Evolutionary conservation across 768 basidiomycete species (phyloP).

Genomic region (Auricularia cornea): DNA sequence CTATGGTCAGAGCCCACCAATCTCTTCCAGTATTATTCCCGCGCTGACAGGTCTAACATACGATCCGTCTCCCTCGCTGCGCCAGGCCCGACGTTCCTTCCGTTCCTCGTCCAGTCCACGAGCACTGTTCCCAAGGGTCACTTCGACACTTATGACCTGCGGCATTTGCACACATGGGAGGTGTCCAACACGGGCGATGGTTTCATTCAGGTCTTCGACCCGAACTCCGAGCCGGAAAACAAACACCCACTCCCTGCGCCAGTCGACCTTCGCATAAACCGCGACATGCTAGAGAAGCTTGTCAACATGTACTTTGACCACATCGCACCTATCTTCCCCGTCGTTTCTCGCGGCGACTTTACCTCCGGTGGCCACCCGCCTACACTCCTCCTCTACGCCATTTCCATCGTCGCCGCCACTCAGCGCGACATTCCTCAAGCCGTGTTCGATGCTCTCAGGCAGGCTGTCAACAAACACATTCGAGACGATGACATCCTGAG

Average conservation of each 20-base stretch:
- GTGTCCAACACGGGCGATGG: slow-evolving; percentile 80
- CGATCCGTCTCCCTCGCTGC: not conserved
- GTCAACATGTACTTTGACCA: slow-evolving; percentile 89
- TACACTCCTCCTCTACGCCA: slow-evolving; percentile 77
- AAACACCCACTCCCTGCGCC: slow-evolving; percentile 52
- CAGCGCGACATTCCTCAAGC: slow-evolving; percentile 73
- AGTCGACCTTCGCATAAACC: slow-evolving; percentile 65
- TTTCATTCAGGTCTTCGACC: slow-evolving; percentile 72
- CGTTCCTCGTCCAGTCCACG: slow-evolving; percentile 85
- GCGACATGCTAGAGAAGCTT: slow-evolving; percentile 68
- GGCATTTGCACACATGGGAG: slow-evolving; percentile 84
- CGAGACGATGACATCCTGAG: slow-evolving; percentile 87
- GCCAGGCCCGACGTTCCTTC: slow-evolving; percentile 78
- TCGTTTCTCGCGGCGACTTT: slow-evolving; percentile 86
- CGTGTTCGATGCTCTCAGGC: slow-evolving; percentile 86
- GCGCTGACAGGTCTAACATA: not conserved
- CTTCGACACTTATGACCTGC: slow-evolving; percentile 81
- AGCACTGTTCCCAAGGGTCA: slow-evolving; percentile 75
- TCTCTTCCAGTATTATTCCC: too few species aligned
- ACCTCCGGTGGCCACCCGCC: slow-evolving; percentile 57
- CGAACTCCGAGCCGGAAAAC: slow-evolving; percentile 39
- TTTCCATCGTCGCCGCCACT: slow-evolving; percentile 87
- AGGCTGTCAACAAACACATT: slow-evolving; percentile 77
- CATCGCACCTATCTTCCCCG: slow-evolving; percentile 81
- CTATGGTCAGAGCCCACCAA: slow-evolving; percentile 27